Evolutionary conservation across 495 filamentous ascomycete genomes (phyloP), one percentile per base, ranked within the genome.

Genomic region (Aspergillus kassunensis): DNA sequence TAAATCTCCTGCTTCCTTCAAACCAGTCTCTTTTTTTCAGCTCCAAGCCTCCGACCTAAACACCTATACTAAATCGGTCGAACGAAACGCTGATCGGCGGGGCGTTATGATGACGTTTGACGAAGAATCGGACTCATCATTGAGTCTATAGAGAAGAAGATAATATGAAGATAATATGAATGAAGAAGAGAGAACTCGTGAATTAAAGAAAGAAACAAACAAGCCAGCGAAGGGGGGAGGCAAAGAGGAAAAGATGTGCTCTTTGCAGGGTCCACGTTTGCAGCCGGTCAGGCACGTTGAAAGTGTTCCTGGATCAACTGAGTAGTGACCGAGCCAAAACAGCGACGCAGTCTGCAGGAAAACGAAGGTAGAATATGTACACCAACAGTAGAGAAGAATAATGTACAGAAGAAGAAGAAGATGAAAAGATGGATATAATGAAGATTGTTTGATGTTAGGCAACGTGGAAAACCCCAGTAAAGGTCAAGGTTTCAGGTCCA

Each of bases 141-240:
- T 36, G 45, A 27, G 27, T 2, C 34, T 29, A 23, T 51, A 43
- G 35, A 55, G 7, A 3, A 2, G 30, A 33, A 33, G 11, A 11
- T 11, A 47, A 21, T 37, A 23, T 24, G 44, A 27, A 27, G 40
- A 48, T 35, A 40, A 59, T 43, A 44, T 11, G 27, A 53, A 57
- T 36, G 25, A 30, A 57, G 54, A 37, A 45, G 20, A 41, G 31
- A 47, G 51, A 20, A 41, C n/a, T n/a, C n/a, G 23, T 24, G 23
- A 55, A 54, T 29, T 18, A 23, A 33, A 25, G 47, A 15, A 62
- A 33, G 25, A 49, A 15, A 62, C 18, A 52, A 44, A 49, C 18
- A 40, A 52, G 51, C 33, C 27, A 36, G n/a, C n/a, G 12, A 51
- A 41, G 31, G 37, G 48, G 46, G n/a, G 40, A 51, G 43, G 23